Evolutionary conservation across 192 early-diverging fungal species (phyloP), one percentile per base, ranked within the genome.

Genomic region (Backusella circina): DNA sequence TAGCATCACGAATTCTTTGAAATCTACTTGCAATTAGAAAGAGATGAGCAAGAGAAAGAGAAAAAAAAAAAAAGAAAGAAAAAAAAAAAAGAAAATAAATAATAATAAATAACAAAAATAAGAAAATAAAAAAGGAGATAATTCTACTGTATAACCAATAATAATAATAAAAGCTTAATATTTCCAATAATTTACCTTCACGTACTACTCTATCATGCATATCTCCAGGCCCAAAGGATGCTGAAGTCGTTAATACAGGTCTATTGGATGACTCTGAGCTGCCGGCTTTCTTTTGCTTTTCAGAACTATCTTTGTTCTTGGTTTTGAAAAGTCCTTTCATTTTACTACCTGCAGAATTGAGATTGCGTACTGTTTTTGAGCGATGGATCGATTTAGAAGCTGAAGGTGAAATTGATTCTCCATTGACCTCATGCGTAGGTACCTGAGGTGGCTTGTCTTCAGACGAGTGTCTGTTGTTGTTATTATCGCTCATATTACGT

Each of bases 301-400:
- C 47, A 30, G 36, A 38, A n/a, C 13, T 35, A 30, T 69, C 28
- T 31, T 73, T 67, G 9, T 65, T 74, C 44, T 78, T 66, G 38
- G 67, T 70, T 33, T 67, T 78, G 37, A 78, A 78, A 9, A 78
- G 65, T 12, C 72, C 77, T 31, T 72, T 72, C 32, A 78, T 47
- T 69, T 73, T 78, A 61, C 44, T 78, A 26, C 75, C 69, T 36
- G 75, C 75, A 37, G 67, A 65, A 30, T 70, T 70, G n/a, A 77
- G 65, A 72, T 72, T 77, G 30, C 72, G 77, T 32, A 78, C 77
- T 54, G 77, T 78, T 18, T 78, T 78, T 36, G 77, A 78, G 36
- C 77, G 69, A 39, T 78, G 77, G 26, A 78, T 70, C 32, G 76
- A 64, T 41, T 71, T 77, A 32, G 76, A 72, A 18, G 76, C 65